Evolutionary conservation across 768 basidiomycete genomes (phyloP).

Genomic region (Coprinopsis cinerea): DNA sequence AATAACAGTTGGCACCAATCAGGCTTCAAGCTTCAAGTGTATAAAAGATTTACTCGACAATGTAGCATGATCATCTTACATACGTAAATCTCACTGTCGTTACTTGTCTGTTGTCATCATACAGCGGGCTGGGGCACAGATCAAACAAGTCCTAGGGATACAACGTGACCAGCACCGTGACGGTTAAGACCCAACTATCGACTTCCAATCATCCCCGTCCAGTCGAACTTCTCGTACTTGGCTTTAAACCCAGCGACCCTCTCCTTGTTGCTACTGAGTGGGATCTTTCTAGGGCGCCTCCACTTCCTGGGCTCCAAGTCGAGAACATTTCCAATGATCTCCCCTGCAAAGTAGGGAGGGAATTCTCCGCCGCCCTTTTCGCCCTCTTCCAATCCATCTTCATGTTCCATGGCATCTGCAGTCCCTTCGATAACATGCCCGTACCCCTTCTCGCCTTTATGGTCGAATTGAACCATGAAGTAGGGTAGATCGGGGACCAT

Average conservation of each 20-base stretch:
- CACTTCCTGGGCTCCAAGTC: conserved; percentile 84
- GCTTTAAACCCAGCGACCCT: conserved; percentile 65
- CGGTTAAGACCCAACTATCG: too few relatives aligned
- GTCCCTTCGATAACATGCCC: conserved; percentile 97
- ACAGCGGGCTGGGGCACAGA: too few relatives aligned
- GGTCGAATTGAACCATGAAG: conserved; percentile 98
- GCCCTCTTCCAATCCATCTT: conserved; percentile 68
- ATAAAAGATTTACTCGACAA: too few relatives aligned
- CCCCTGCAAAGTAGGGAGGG: conserved; percentile 89
- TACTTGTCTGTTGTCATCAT: too few relatives aligned
- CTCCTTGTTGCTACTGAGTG: conserved; percentile 62
- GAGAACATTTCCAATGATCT: conserved; percentile 90
- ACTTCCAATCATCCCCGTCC: conserved; percentile 71
- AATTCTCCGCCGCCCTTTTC: conserved; percentile 92
- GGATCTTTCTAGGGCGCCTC: conserved; percentile 73
- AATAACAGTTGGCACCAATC: too few relatives aligned
- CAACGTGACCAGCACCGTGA: too few relatives aligned
- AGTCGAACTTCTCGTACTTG: conserved; percentile 74
- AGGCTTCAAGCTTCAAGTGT: too few relatives aligned
- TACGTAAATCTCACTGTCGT: too few relatives aligned
- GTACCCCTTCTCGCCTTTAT: conserved; percentile 96
- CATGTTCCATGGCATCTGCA: conserved; percentile 60
- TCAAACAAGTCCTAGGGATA: too few relatives aligned
- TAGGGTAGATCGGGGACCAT: conserved; percentile 98
- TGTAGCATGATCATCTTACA: too few relatives aligned